Evolutionary conservation across 305 asterid species (phyloP), one percentile per base, ranked within the genome.

Genomic region (Solanum chacoense): DNA sequence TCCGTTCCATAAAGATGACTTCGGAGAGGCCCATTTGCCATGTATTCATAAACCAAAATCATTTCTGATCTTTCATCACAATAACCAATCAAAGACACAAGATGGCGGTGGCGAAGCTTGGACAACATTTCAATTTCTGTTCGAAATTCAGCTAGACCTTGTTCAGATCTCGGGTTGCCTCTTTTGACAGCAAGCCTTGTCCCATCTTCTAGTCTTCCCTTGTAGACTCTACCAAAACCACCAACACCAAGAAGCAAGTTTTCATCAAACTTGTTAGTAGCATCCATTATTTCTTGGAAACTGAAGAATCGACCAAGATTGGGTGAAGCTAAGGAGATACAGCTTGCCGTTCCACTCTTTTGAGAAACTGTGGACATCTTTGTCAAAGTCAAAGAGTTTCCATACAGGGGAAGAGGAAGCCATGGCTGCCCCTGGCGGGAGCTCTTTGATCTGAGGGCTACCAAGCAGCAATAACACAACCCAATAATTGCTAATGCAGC

Each of bases 11-110:
- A 98, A 4, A 98, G 95, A 91, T 98, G 99, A 93, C 98, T 98
- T 85, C 99, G 90, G 50, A 98, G 99, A 37, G 99, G 99, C 45
- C 99, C 99, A 42, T 96, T 98, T 4, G 99, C 99, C 99, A 98
- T 98, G 95, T 93, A 95, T 79, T 98, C 99, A 28, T 98, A 98
- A 75, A 98, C 98, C 37, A 98, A 94, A 84, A 98, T 96, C 99
- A 98, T 98, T 93, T 98, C 99, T 0, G 98, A 95, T 89, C 98
- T 92, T 89, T 96, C 99, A 88, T 98, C 99, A 38, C 99, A 98
- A 89, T 98, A 96, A 34, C 99, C 99, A 28, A 98, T 96, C 73
- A 98, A 96, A 34, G 99, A 98, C 87, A 98, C 99, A 11, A 98
- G 95, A 90, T 98, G 99, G 29, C 98, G 98, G 88, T 98, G 99